These are phyloP conservation scores for Tylopilus plumbeoviolaceoides DNA, from an alignment of 768 basidiomycete species.

Conservation along the genomic window DNA sequence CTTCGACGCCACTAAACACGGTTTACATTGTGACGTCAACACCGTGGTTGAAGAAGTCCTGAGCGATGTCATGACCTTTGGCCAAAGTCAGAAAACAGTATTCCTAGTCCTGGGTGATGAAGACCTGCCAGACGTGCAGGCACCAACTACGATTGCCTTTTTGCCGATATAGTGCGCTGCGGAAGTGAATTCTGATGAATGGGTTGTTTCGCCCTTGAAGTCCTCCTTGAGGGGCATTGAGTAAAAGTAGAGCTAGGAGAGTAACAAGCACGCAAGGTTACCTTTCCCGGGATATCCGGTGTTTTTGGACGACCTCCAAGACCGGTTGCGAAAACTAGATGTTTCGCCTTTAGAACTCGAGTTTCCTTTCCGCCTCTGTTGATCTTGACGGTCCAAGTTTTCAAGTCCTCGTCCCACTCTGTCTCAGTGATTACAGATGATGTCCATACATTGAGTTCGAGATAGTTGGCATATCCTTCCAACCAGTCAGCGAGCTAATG, in stretches of 20 bases:
- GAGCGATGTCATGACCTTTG: conserved; percentile 37
- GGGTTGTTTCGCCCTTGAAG: conserved; percentile 52
- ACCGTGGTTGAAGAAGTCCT: conserved; percentile 31
- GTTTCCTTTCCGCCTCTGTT: conserved; percentile 30
- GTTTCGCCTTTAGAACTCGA: conserved; percentile 40
- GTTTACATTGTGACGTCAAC: conserved; percentile 28
- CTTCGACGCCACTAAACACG: neutral
- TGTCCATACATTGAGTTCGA: no score
- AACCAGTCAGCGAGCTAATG: no score
- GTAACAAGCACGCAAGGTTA: conserved; percentile 6
- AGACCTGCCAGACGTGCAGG: conserved; percentile 53
- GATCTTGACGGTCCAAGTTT: conserved; percentile 43
- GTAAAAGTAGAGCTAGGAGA: neutral
- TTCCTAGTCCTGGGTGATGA: neutral
- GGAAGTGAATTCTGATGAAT: conserved; percentile 48
- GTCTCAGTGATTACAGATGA: no score
- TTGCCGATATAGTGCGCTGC: conserved; percentile 52
- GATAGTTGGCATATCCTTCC: no score
- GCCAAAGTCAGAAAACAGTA: conserved; percentile 5
- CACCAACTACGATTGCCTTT: conserved; percentile 64
- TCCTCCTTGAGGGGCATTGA: conserved; percentile 27
- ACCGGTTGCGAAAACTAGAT: conserved; percentile 57
- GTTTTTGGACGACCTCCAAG: conserved; percentile 42
- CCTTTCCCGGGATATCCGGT: conserved; percentile 43
- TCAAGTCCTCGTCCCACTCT: conserved; percentile 12